Conservation (phyloP, 257 asterid genomes). For the Datura wrightii region DNA sequence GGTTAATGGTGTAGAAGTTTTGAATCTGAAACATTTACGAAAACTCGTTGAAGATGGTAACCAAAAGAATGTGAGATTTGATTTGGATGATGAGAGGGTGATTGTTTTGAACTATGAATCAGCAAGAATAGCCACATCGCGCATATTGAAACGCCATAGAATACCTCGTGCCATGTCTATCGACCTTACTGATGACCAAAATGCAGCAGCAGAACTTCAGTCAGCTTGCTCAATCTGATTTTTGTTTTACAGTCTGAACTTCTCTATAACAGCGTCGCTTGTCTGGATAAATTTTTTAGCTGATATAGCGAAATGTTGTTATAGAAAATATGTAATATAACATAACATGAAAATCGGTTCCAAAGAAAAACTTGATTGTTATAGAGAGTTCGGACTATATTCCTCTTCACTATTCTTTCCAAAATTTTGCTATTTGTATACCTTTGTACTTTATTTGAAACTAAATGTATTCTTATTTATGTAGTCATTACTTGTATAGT, state of each 20-base stretch:
- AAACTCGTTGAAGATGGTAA: slow-evolving; percentile 77
- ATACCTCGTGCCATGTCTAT: slow-evolving; percentile 73
- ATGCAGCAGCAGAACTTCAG: slow-evolving; percentile 38
- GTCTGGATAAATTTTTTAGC: not conserved
- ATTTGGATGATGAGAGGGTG: slow-evolving; percentile 91
- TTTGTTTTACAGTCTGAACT: not conserved
- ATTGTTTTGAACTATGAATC: slow-evolving; percentile 67
- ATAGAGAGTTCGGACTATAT: not conserved
- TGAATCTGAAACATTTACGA: slow-evolving; percentile 79
- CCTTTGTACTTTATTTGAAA: not conserved
- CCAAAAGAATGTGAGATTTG: slow-evolving; percentile 67
- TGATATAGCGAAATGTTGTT: not conserved
- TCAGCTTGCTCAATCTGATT: slow-evolving; percentile 57
- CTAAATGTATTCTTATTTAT: not conserved
- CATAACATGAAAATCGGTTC: no score
- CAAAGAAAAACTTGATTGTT: not conserved
- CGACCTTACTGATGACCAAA: slow-evolving; percentile 67
- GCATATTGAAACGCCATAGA: slow-evolving; percentile 79
- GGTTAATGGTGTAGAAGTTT: slow-evolving; percentile 75
- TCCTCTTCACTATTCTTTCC: not conserved
- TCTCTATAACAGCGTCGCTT: not conserved
- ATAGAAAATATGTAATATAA: no score
- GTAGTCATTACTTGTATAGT: not conserved
- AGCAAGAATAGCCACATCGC: slow-evolving; percentile 84
- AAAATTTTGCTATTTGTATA: not conserved